Base-by-base conservation (phyloP, 805 yeast species). In the Candida sanyiensis region DNA sequence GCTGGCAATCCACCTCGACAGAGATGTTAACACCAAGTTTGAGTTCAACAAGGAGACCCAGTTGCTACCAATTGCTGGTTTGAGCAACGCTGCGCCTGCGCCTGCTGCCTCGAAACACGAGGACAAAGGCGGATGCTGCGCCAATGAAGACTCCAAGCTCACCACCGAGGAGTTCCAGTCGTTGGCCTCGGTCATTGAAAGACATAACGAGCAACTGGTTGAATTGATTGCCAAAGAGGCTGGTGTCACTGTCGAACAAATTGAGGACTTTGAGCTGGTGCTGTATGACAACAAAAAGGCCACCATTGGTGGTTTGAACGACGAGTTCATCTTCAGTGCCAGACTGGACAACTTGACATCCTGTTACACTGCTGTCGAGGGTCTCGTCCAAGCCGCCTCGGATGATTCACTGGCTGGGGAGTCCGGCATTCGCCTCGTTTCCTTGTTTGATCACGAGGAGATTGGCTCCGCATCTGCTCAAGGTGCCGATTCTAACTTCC, bases 391-490 rank as follows among this genome's bases (percentile, higher is more conserved):
- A 40, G 63, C 85, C 3, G 62, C 73, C 0, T 24, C 54, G 2
- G 61, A 55, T 7, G 57, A 63, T 10, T 52, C 57, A 15, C 58
- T 82, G 29, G 62, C 57, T 1, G 50, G 61, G 1, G 81, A 77
- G 40, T 46, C 64, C 2, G 82, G 85, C 31, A 77, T 87, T 29
- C 79, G 83, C 54, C 59, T 89, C 56, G 70, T 88, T 39, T 80
- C 96, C 0, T 67, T 89, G 43, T 90, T 93, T 59, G 98, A 90
- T 59, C 97, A 93, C 60, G 98, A 90, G 62, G 98, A 90, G 60
- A 73, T 90, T 49, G 98, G 98, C 1, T 88, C 97, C 2, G 70
- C 78, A 7, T 83, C 95, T 13, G 95, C 96, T 11, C 97, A 90
- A 62, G 98, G 98, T 47, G 98, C 98, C 1, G 89, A 86, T 54